Base-by-base conservation (phyloP, 352 stramenopile species). In the Pythium dissimile region DNA sequence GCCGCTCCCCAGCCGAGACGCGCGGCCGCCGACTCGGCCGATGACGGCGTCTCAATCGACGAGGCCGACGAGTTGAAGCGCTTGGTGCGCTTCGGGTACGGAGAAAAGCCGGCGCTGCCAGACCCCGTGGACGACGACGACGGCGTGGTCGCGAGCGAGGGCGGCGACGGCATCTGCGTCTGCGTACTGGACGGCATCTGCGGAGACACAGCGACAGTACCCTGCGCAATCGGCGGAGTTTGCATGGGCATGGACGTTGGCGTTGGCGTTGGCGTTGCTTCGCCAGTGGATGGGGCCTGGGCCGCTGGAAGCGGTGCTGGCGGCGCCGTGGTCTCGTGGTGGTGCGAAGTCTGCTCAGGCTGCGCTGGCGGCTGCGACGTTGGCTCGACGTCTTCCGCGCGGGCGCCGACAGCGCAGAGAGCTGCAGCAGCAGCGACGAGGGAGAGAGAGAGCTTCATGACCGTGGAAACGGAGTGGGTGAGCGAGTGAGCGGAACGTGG, bases 1-100 rank as follows among this genome's bases (percentile, higher is more conserved):
- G 28, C 21, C 38, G 35, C 21, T n/a, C n/a, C n/a, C n/a, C n/a
- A n/a, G 32, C 4, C 5, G 21, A 56, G 13, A 12, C 34, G 12
- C 13, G 32, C 21, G 18, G 47, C 47, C 20, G 41, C 41, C 20
- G 30, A 38, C 5, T 56, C 49, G 12, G 37, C 27, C 3, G 34
- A 4, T 9, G 26, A 15, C 23, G 49, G 49, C 34, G 49, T 39
- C 37, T 18, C 24, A 37, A 11, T 43, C 20, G 32, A 20, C 32
- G 48, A 34, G 23, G 18, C 16, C 32, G 49, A 44, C 34, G 16
- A 3, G 35, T 56, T 48, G 15, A 24, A 11, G 49, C 38, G 49
- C 49, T 56, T 56, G 35, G 46, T 56, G 49, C 49, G 34, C 37
- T 46, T 56, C n/a, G 31, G 43, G 37, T 48, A 56, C 35, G 21